Conservation (phyloP, 345 rosid genomes). For the Brassica nigra region DNA sequence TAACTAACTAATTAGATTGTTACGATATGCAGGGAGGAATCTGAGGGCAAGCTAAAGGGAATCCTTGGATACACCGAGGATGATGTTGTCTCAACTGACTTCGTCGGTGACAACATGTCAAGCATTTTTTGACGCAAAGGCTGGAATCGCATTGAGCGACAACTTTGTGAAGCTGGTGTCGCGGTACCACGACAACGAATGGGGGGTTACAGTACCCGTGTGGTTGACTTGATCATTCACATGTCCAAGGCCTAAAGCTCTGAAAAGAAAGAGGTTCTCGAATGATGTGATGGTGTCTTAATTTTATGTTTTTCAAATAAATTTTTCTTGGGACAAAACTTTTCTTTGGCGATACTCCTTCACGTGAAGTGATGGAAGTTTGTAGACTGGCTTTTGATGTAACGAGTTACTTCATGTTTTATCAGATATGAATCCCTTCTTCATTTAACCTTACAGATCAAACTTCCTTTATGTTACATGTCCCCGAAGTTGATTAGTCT, state of each 20-base stretch:
- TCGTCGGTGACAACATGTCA: conserved; percentile 79
- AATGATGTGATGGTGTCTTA: conserved; percentile 1
- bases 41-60: conserved; percentile 76
- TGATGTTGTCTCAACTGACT: conserved; percentile 76
- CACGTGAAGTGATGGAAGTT: conserved; percentile 23
- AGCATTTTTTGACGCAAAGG: conserved; percentile 86
- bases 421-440: background rate
- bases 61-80: conserved; percentile 80
- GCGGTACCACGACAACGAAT: conserved; percentile 75
- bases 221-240: conserved; percentile 61
- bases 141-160: conserved; percentile 72
- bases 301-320: conserved; percentile 22
- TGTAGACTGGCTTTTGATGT: conserved; percentile 31
- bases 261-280: no score
- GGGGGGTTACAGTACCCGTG: conserved; percentile 86
- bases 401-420: background rate
- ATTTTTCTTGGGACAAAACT: background rate
- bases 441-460: background rate
- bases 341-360: background rate
- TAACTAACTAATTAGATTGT: background rate
- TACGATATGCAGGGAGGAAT: conserved; percentile 54
- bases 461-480: background rate
- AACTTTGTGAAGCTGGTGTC: conserved; percentile 61
- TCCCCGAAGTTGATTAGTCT: background rate
- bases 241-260: conserved; percentile 40